phyloP scores from a whole-genome alignment of 352 stramenopile species.

The Thraustotheca clavata region DNA sequence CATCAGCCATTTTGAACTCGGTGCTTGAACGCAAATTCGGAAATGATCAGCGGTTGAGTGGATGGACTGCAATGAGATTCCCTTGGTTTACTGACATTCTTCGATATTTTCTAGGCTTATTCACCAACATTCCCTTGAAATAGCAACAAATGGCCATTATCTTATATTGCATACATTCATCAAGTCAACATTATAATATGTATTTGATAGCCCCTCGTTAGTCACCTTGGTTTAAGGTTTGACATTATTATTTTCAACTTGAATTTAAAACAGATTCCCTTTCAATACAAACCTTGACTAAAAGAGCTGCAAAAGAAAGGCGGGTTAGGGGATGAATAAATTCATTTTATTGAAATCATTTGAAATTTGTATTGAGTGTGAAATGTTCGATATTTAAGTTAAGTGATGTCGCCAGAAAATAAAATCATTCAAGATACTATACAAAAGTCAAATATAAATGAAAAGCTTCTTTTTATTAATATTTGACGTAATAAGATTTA shows the following conservation, averaged over 20 bases:
- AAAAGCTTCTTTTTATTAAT: too few relatives aligned
- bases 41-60: neutral
- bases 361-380: neutral
- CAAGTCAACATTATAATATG: neutral
- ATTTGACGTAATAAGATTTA: too few relatives aligned
- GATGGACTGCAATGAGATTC: neutral
- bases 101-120: too few relatives aligned
- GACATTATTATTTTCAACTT: neutral
- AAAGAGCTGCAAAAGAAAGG: neutral
- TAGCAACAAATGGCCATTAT: neutral
- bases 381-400: neutral
- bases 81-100: slow-evolving; percentile 16
- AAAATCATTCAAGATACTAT: too few relatives aligned
- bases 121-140: too few relatives aligned
- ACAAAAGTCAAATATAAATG: too few relatives aligned
- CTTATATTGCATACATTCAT: neutral
- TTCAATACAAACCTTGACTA: neutral
- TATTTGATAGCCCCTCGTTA: slow-evolving; percentile 16
- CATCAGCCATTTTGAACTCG: slow-evolving; percentile 40
- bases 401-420: too few relatives aligned
- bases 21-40: slow-evolving; percentile 11
- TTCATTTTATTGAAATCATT: neutral
- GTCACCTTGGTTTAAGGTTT: slow-evolving; percentile 19
- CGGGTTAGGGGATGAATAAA: neutral
- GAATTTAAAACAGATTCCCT: neutral